phyloP scores from a whole-genome alignment of 768 basidiomycete genomes.

The Leccinum aurantiacum region DNA sequence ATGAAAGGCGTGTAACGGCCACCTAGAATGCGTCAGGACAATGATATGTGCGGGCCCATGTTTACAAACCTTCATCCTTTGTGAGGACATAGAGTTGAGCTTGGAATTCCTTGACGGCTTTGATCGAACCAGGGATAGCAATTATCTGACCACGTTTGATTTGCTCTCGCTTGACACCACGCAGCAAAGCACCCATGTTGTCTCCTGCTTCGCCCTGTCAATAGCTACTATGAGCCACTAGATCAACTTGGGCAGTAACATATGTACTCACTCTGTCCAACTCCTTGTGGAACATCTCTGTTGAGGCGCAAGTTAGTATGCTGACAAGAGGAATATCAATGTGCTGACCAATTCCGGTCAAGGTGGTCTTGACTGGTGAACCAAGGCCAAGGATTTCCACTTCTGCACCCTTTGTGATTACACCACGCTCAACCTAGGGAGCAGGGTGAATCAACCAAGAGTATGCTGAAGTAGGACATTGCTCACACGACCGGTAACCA shows the following conservation, averaged over 20 bases:
- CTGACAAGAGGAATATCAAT: not conserved
- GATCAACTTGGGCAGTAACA: not conserved
- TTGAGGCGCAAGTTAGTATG: slow-evolving; percentile 7
- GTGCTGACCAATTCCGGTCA: slow-evolving; percentile 85
- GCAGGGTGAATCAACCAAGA: not conserved
- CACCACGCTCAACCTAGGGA: slow-evolving; percentile 83
- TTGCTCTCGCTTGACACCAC: slow-evolving; percentile 97
- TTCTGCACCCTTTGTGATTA: slow-evolving; percentile 87
- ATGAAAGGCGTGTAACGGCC: slow-evolving; percentile 92
- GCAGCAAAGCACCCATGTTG: slow-evolving; percentile 97
- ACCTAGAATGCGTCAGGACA: slow-evolving; percentile 33
- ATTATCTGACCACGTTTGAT: slow-evolving; percentile 92
- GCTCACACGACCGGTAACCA: slow-evolving; percentile 88
- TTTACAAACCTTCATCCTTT: slow-evolving; percentile 41
- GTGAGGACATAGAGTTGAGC: slow-evolving; percentile 78
- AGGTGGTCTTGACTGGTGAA: slow-evolving; percentile 77
- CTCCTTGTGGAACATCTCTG: slow-evolving; percentile 99
- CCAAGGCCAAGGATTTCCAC: slow-evolving; percentile 93
- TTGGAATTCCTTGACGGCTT: slow-evolving; percentile 91
- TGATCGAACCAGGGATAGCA: slow-evolving; percentile 85
- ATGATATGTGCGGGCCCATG: slow-evolving; percentile 45
- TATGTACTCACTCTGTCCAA: slow-evolving; percentile 73
- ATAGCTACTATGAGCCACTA: slow-evolving; percentile 6
- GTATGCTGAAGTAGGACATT: not conserved
- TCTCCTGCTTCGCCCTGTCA: slow-evolving; percentile 92